A percentile compares a stretch with the other conserved stretches of the same genome.
These are phyloP conservation scores for Prosopis cineraria DNA, from an alignment of 306 rosid genomes.

Conservation along the genomic window DNA sequence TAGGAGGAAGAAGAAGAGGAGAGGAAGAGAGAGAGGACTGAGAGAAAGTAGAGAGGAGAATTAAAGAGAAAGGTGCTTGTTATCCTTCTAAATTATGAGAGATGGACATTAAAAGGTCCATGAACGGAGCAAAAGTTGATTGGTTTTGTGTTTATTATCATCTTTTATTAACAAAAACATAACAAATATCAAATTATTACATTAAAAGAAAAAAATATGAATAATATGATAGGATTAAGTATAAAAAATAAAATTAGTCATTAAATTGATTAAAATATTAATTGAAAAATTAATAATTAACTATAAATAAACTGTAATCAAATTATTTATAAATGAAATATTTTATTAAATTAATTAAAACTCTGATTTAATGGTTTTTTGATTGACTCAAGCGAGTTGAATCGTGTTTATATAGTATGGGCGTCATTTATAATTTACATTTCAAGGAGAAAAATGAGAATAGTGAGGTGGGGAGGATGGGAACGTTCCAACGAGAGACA, in stretches of 20 bases:
- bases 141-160: neutral
- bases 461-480: slow-evolving; percentile 23
- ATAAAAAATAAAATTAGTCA: too few species aligned
- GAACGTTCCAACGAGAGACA: slow-evolving; percentile 37
- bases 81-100: neutral
- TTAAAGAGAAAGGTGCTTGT: slow-evolving; percentile 11
- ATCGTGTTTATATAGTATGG: too few species aligned
- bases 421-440: too few species aligned
- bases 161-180: neutral
- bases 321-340: too few species aligned
- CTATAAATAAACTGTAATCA: too few species aligned
- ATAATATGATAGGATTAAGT: too few species aligned
- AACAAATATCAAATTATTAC: neutral
- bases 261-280: too few species aligned
- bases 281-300: too few species aligned
- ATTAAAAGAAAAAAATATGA: too few species aligned
- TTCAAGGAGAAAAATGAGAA: slow-evolving; percentile 15
- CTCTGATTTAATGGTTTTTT: too few species aligned
- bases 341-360: too few species aligned
- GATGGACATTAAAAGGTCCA: neutral
- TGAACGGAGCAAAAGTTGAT: neutral
- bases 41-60: neutral
- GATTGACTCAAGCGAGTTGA: too few species aligned
- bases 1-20: neutral
- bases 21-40: neutral